A percentile compares a stretch with the other conserved stretches of the same genome.
These are phyloP conservation scores for Adenanthera pavonina DNA, from an alignment of 306 rosid species.

Conservation along the genomic window DNA sequence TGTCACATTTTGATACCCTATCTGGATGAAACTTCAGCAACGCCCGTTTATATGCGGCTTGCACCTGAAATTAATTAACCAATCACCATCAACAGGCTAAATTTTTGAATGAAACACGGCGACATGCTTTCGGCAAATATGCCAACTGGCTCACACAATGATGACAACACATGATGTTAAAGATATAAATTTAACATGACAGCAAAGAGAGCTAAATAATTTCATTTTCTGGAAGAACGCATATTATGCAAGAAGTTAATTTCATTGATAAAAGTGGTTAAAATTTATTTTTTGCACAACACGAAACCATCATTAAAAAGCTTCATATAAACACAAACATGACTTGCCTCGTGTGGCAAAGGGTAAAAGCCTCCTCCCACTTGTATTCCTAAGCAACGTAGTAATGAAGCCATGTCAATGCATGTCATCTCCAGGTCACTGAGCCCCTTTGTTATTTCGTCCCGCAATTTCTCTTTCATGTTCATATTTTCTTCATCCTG, in stretches of 20 bases:
- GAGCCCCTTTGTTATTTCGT: conserved; percentile 67
- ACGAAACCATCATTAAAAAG: conserved; percentile 7
- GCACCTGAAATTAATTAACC: conserved; percentile 57
- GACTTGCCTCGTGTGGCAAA: conserved; percentile 63
- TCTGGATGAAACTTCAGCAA: conserved; percentile 86
- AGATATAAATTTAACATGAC: no score
- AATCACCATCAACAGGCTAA: not conserved
- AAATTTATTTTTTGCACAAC: no score
- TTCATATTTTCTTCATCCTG: conserved; percentile 83
- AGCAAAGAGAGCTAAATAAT: no score
- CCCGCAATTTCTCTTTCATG: conserved; percentile 78
- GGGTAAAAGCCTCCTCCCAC: conserved; percentile 61
- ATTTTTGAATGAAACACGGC: conserved; percentile 2
- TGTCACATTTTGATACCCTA: conserved; percentile 70
- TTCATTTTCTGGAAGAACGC: no score
- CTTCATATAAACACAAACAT: conserved; percentile 1
- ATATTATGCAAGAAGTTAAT: no score
- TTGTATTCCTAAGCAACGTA: conserved; percentile 76
- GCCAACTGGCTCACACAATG: not conserved
- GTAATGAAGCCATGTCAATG: conserved; percentile 76
- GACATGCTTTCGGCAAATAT: not conserved
- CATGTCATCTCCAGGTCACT: conserved; percentile 66
- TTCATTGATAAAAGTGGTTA: no score
- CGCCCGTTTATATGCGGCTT: conserved; percentile 78
- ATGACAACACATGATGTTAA: no score